Conservation (phyloP, 345 rosid genomes). For the Aethionema arabicum region DNA sequence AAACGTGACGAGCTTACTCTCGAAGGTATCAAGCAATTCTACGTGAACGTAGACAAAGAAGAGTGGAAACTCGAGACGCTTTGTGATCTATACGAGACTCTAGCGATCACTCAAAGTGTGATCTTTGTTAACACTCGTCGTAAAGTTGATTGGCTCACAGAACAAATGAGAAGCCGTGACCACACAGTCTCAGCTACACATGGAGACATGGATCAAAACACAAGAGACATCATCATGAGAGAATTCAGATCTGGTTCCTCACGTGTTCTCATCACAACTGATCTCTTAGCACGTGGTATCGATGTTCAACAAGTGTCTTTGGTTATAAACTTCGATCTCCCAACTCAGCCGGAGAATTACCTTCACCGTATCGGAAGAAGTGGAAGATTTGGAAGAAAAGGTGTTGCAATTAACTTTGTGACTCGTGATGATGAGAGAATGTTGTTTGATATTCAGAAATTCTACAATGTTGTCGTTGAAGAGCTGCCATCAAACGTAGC, state of each 20-base stretch:
- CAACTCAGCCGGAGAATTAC: constrained; percentile 54
- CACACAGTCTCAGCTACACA: constrained; percentile 57
- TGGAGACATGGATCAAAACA: constrained; percentile 62
- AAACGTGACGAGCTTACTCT: constrained; percentile 58
- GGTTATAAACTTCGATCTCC: constrained; percentile 56
- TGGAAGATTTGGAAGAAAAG: constrained; percentile 54
- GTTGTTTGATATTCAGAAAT: constrained; percentile 50
- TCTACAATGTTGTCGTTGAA: constrained; percentile 49
- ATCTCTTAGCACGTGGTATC: constrained; percentile 55
- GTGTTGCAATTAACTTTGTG: constrained; percentile 52
- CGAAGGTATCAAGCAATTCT: constrained; percentile 54
- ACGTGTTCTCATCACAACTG: constrained; percentile 56
- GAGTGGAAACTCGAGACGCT: constrained; percentile 77
- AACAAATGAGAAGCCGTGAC: constrained; percentile 50
- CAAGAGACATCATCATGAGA: constrained; percentile 53
- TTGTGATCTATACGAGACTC: constrained; percentile 67
- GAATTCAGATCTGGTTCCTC: constrained; percentile 57
- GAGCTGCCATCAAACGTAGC: constrained; percentile 53
- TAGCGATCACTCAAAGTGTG: constrained; percentile 54
- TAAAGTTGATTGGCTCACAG: constrained; percentile 63
- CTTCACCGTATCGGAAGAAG: constrained; percentile 57
- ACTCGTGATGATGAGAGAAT: constrained; percentile 49
- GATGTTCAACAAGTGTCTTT: constrained; percentile 61
- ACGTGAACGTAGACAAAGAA: constrained; percentile 54
- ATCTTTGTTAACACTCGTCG: constrained; percentile 57